Base-by-base conservation (phyloP, 345 rosid genomes). In the Dipteronia dyeriana region DNA sequence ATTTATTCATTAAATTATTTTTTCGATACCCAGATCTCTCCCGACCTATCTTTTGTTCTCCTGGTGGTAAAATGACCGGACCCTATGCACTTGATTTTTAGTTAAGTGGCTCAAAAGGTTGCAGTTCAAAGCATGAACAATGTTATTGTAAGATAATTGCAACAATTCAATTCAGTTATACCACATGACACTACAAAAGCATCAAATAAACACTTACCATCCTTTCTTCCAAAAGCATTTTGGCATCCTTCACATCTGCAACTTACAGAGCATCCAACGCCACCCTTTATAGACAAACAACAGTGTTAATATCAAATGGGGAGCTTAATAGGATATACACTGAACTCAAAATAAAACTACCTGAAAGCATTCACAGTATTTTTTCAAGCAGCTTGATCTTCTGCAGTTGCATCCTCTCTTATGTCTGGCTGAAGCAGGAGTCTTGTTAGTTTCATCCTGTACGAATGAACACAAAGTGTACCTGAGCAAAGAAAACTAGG, bases 321-420 rank as follows among this genome's bases (percentile, higher is more conserved):
- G 23, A 65, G 47, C 56, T 67, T 14, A 20, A 56, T 8, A 54
- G 57, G 25, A 29, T 1, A 53, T 34, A 76, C 34, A 76, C 53
- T 26, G 47, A 31, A 73, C 67, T 65, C 82, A 54, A 56, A 56
- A 56, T 54, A 60, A 56, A 56, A 75, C 77, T 22, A 90, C 97
- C 94, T 85, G 87, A 77, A 80, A 89, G 86, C 97, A 92, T 85
- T 92, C 97, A 2, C 97, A 91, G 75, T 92, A 93, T 83, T 82
- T 91, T 87, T 93, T 90, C 66, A 84, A 82, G 86, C 98, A 93
- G 63, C 87, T 85, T 74, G 97, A 93, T 80, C 80, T 91, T 80
- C 62, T 90, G 80, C 98, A 93, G 84, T 89, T 91, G 89, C 98
- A 93, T 83, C 98, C 98, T 80, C 87, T 87, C 71, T 79, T 87